A percentile compares a stretch with the other conserved stretches of the same genome.
Conservation (phyloP, 306 rosid species). For the Herpetospermum pedunculosum region DNA sequence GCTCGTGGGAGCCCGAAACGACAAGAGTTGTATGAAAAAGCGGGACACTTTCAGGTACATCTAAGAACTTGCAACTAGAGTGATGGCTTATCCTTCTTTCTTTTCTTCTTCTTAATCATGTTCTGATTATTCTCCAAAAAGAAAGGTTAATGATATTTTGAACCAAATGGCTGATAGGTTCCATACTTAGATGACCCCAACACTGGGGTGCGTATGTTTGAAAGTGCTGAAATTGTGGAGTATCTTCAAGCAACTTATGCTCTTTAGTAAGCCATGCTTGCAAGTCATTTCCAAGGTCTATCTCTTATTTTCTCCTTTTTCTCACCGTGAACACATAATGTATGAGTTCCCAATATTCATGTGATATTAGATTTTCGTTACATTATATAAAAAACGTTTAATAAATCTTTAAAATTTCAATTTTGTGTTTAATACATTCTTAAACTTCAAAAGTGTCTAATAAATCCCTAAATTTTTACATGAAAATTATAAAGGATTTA, state of each 20-base stretch:
- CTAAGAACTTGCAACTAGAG: neutral
- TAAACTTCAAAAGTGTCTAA: too few relatives aligned
- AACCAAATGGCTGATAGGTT: slow-evolving; percentile 38
- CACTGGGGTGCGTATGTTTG: slow-evolving; percentile 89
- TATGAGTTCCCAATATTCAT: neutral
- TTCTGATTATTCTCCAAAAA: neutral
- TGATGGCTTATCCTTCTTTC: neutral
- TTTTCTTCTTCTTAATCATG: neutral
- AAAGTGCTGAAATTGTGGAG: slow-evolving; percentile 87
- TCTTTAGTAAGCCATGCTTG: slow-evolving; percentile 21
- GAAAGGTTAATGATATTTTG: neutral
- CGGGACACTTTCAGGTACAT: slow-evolving; percentile 76
- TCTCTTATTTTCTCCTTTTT: neutral
- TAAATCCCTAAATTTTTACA: too few relatives aligned
- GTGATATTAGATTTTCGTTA: neutral
- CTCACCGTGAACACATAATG: neutral
- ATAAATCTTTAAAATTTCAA: neutral
- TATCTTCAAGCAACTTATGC: slow-evolving; percentile 79
- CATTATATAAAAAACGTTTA: too few relatives aligned
- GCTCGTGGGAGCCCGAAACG: slow-evolving; percentile 94
- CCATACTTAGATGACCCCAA: slow-evolving; percentile 92
- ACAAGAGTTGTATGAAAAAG: slow-evolving; percentile 43
- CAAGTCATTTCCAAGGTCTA: slow-evolving; percentile 8
- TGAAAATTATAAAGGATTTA: too few relatives aligned
- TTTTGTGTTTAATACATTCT: neutral